These are phyloP conservation scores for Linum lewisii DNA, from an alignment of 345 rosid genomes.

Conservation along the genomic window DNA sequence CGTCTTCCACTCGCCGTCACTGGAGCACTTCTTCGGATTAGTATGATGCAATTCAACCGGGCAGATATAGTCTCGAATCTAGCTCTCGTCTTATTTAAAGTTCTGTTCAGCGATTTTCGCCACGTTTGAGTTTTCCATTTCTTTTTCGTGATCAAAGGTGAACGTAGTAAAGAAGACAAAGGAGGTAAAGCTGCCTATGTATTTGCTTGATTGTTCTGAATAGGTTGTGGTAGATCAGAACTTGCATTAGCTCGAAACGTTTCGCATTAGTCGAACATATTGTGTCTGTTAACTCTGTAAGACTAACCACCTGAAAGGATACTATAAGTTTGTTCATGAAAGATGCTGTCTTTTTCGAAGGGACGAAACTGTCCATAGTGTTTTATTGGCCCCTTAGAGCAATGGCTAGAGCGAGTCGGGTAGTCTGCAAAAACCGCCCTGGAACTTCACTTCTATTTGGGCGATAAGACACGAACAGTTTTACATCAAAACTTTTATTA, in stretches of 20 bases:
- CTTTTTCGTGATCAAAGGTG: too few relatives aligned
- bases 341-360: neutral
- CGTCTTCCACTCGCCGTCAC: constrained; percentile 63
- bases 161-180: neutral
- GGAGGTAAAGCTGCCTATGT: constrained; percentile 5
- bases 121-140: constrained; percentile 7
- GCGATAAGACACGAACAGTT: too few relatives aligned
- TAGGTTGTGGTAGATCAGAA: constrained; percentile 11
- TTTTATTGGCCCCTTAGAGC: too few relatives aligned
- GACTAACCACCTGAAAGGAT: neutral
- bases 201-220: constrained; percentile 4
- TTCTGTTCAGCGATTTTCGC: constrained; percentile 7
- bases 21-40: constrained; percentile 81
- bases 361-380: too few relatives aligned
- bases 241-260: constrained; percentile 1
- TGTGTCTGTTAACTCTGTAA: neutral
- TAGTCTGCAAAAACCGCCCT: too few relatives aligned
- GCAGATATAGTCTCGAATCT: constrained; percentile 13
- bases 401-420: too few relatives aligned
- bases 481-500: too few relatives aligned
- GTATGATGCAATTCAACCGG: constrained; percentile 20
- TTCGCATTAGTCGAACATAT: neutral
- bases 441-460: too few relatives aligned
- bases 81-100: neutral
- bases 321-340: neutral